phyloP scores from a whole-genome alignment of 78 protist species.

The Dictyostelium intermedium region DNA sequence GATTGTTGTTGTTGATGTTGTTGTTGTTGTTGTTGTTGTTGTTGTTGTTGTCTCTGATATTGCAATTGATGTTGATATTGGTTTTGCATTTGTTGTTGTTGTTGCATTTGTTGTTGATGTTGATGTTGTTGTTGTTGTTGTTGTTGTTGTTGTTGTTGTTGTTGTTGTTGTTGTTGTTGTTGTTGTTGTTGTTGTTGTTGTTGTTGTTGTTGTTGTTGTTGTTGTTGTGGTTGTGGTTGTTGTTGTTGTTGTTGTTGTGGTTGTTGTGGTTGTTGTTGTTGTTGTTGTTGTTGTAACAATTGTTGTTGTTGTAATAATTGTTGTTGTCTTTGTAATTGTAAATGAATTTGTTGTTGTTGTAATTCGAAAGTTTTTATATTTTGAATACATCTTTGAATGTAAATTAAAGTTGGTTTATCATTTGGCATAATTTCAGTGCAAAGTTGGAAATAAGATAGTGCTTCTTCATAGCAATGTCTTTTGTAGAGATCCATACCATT shows the following conservation, averaged over 20 bases:
- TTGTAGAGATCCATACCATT: slow-evolving; percentile 54
- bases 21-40: background rate
- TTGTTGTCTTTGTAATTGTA: background rate
- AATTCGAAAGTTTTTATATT: background rate
- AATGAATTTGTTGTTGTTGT: background rate
- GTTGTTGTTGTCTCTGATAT: background rate
- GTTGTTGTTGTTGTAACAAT: background rate
- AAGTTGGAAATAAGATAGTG: slow-evolving; percentile 41
- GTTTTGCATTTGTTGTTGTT: background rate
- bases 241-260: background rate
- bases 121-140: background rate
- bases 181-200: background rate
- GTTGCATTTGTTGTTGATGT: background rate
- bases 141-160: background rate
- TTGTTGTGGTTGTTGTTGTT: background rate
- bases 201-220: background rate
- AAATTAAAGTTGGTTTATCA: slow-evolving; percentile 68
- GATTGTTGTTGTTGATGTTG: background rate
- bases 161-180: background rate
- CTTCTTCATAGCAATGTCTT: slow-evolving; percentile 23
- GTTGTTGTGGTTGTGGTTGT: background rate
- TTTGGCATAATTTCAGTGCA: slow-evolving; percentile 48
- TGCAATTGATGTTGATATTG: background rate
- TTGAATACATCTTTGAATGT: slow-evolving; percentile 35
- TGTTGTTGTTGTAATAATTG: background rate